Base-by-base conservation (phyloP, 352 stramenopile genomes). In the Pythium biforme region DNA sequence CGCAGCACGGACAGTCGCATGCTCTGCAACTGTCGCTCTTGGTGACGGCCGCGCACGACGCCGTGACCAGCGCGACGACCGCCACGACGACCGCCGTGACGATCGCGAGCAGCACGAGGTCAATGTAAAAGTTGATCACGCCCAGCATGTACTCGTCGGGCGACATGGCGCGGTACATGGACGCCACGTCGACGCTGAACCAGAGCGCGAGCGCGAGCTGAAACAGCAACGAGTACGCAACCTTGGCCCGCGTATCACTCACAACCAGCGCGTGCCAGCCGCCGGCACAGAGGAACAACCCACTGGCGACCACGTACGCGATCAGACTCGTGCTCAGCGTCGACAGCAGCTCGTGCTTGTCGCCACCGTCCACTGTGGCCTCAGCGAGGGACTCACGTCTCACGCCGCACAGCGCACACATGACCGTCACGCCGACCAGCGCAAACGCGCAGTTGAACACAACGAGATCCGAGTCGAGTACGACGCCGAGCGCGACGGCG, bases 71-170 rank as follows among this genome's bases (percentile, higher is more conserved):
- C 19, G 31, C 33, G 31, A 57, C 43, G 9, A 57, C 2, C 3
- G 40, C 40, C 22, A 22, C 31, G n/a, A 47, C n/a, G 33, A 57
- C 14, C 20, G 25, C 40, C 39, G 53, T 23, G 39, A 60, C 27
- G 19, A 60, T 41, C 22, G 25, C 53, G 23, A 73, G 46, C 40
- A 69, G 33, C 14, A 55, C 31, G 10, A 55, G 19, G 54, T 76
- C 59, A 15, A 59, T 64, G 60, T 86, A 79, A 50, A 95, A 92
- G 69, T 82, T 92, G 48, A 66, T 37, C 3, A 66, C 50, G 40
- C 59, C 59, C 27, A 47, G 59, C 59, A 66, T 66, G 59, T 66
- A 73, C 61, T 73, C 61, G 53, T 73, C 66, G 8, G 66, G 66
- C 22, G 66, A 62, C 60, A 73, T 69, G 39, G 68, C 60, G n/a